Base-by-base conservation (phyloP, 208 protist genomes). In the Wallacemonas rigidus region DNA sequence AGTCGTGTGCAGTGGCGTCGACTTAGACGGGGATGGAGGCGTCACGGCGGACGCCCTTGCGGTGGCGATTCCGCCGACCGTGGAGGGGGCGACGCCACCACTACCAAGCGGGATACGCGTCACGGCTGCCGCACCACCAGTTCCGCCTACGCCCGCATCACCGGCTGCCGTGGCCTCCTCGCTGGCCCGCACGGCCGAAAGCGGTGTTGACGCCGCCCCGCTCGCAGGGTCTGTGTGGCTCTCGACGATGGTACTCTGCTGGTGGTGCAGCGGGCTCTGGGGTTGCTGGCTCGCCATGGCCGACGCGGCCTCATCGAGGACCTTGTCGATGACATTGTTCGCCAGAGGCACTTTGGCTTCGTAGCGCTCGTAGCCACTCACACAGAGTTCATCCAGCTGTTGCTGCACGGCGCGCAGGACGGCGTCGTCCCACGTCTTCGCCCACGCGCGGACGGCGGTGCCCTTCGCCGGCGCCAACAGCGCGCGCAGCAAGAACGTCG, bases 321-420 rank as follows among this genome's bases (percentile, higher is more conserved):
- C 44, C 68, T 67, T 79, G 45, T 95, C 88, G n/a, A 92, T 54
- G 64, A 82, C 87, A 9, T 76, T 76, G 38, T 81, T 74, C 8
- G 81, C 69, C 17, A 93, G 81, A 12, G 90, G 86, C 17, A 87
- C 77, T 64, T 87, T 88, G n/a, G 86, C 81, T 54, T 79, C 77
- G 75, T 89, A 90, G 35, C 79, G 79, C 56, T 93, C 91, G 69
- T 95, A 93, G 9, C 87, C 91, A 60, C 81, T 86, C 5, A 72
- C 81, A 72, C 88, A 93, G 35, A 83, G 76, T 56, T 93, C 88
- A 72, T 95, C 81, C 62, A 95, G 62, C 75, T 88, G 84, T 45
- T 76, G 63, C 58, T 87, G 82, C 26, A 90, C 55, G 8, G 9
- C 51, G 17, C 57, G 65, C 56, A 76, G 60, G 17, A 80, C 51